Base-by-base conservation (phyloP, 768 basidiomycete genomes). In the Lactarius hatsudake region DNA sequence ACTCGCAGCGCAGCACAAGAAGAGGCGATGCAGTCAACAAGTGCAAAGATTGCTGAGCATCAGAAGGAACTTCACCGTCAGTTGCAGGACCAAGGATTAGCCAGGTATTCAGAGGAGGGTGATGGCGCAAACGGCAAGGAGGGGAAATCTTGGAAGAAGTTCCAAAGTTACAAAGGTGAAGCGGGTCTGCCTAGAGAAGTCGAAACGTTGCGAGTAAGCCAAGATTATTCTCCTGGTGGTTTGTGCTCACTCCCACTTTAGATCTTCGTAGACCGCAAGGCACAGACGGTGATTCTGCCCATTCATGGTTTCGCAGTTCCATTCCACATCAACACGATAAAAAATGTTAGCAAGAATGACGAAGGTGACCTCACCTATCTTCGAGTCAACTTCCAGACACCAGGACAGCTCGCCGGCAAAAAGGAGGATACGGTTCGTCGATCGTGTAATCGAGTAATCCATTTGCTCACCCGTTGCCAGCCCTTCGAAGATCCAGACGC, bases 261-360 rank as follows among this genome's bases (percentile, higher is more conserved):
- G 95, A 92, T 99, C 63, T 86, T 83, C 69, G 91, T 98, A 32
- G 97, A 99, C 75, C 87, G 92, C 72, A 94, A 94, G 75, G 86
- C 90, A 18, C 88, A 91, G 68, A 93, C 95, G 0, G 89, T 98
- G 61, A 85, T 98, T 56, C 78, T 98, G 4, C 97, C 97, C 18
- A 88, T 98, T 70, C 87, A 98, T 73, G 97, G 97, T 3, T 98
- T 90, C 72, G 94, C 95, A 0, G 95, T 96, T 0, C 95, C 96
- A 0, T 98, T 96, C 82, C 97, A 99, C 75, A 96, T 98, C 78
- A 96, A 96, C 74, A 94, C 94, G 1, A 94, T 99, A 70, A 98
- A 99, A 80, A 98, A 96, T 75, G 92, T 90, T 36, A 95, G 91
- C 81, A 98, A 98, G 80, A 97, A 86, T 70, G 96, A 99, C 69